phyloP scores from a whole-genome alignment of 768 basidiomycete species.

The Leccinum fibrillosum region DNA sequence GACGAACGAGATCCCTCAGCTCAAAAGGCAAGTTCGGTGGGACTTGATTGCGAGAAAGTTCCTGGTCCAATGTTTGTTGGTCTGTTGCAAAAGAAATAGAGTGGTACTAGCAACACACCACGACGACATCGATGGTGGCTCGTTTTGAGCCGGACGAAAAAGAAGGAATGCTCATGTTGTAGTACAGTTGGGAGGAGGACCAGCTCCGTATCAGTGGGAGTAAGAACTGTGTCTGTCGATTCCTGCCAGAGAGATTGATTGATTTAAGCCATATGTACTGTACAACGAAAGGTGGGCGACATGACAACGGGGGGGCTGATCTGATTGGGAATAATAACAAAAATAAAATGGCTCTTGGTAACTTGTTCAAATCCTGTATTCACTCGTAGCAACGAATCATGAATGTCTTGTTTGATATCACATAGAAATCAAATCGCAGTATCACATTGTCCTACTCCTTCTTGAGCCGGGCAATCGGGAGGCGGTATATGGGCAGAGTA shows the following conservation, averaged over 20 bases:
- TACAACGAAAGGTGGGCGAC: conserved; percentile 5
- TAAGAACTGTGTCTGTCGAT: background rate
- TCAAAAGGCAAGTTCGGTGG: conserved; percentile 36
- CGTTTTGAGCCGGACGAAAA: conserved; percentile 10
- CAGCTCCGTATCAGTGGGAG: conserved; percentile 16
- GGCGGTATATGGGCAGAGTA: conserved; percentile 67
- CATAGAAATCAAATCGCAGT: background rate
- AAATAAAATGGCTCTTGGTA: background rate
- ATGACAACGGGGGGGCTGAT: conserved; percentile 11
- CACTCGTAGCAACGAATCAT: background rate
- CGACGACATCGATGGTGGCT: conserved; percentile 19
- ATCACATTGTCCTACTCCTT: conserved; percentile 6
- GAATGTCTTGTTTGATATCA: background rate
- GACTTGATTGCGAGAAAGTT: conserved; percentile 31
- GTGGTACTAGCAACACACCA: conserved; percentile 18
- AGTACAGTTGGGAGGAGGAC: conserved; percentile 8
- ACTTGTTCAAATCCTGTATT: background rate
- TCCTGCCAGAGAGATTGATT: background rate
- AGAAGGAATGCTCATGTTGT: conserved; percentile 14
- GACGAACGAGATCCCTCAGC: conserved; percentile 35
- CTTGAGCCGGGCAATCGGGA: conserved; percentile 49
- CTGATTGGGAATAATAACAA: conserved; percentile 7
- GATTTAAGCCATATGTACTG: background rate
- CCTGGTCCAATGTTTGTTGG: conserved; percentile 18
- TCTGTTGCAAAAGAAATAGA: background rate